Base-by-base conservation (phyloP, 225 moss, liverwort and hornwort species). In the Straminergon stramineum region DNA sequence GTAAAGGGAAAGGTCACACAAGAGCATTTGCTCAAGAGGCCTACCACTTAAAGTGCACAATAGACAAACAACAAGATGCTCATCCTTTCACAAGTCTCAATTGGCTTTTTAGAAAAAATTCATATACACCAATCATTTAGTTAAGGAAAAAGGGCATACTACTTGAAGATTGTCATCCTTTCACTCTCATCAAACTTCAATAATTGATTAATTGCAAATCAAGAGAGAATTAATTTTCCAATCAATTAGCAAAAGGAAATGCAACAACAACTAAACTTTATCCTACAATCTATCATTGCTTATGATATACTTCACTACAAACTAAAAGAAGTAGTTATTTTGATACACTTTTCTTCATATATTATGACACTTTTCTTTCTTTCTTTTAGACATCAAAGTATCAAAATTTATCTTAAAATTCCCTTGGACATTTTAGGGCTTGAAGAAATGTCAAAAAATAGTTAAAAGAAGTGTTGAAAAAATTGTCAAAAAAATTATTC, bases 111-210 rank as follows among this genome's bases (percentile, higher is more conserved):
- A 26, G 3, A 10, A 22, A 31, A 10, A 37, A 10, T 0, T 4
- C 24, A 37, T 10, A 79, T n/a, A 20, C 17, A n/a, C 28, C 11
- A n/a, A 37, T 79, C 57, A n/a, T 57, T n/a, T 39, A 17, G 58
- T 58, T 6, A 57, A 17, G 1, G 2, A 79, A 76, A 37, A 57
- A 0, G 8, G 4, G 2, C 28, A 80, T 28, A 58, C 9, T 2
- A 10, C 17, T 39, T 58, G 3, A 79, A 79, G 17, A 58, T 0
- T 79, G 0, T 18, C 18, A 28, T 80, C 5, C 1, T 57, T 28
- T 80, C 1, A 58, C 1, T 57, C 1, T 79, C 26, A 28, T 17
- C 3, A 80, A 0, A 39, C 0, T 27, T 12, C 2, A 60, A 18
- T 26, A 80, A 27, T 60, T 11, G 4, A 0, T n/a, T 28, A 28